Percentiles rank a stretch among this genome's conserved stretches.
Evolutionary conservation across 2,329 filamentous ascomycete genomes (phyloP).

Genomic region (Hymenotorrendiella dingleyae): DNA sequence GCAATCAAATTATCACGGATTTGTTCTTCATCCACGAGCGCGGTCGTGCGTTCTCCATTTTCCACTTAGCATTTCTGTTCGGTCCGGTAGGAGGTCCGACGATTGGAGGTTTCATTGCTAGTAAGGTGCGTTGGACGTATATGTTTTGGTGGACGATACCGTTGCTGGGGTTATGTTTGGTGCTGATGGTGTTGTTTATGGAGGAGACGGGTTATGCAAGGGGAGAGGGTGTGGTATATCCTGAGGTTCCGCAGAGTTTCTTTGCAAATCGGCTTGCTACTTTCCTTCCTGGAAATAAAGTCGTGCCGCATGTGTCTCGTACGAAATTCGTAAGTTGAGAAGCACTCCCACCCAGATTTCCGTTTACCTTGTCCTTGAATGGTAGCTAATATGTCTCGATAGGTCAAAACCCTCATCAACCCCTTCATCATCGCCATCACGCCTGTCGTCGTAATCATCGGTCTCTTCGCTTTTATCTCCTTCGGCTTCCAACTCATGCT

Average conservation of each 20-base stretch:
- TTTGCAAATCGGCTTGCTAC: conserved; percentile 27
- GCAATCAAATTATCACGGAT: conserved; percentile 36
- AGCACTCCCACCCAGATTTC: too few relatives aligned
- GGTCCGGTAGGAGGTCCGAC: conserved; percentile 34
- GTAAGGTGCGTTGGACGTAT: conserved; percentile 31
- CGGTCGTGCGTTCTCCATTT: conserved; percentile 34
- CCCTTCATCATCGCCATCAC: conserved; percentile 29
- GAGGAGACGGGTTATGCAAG: conserved; percentile 36
- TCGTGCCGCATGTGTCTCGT: too few relatives aligned
- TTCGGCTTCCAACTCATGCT: too few relatives aligned
- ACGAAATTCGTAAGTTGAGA: too few relatives aligned
- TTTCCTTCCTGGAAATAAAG: conserved; percentile 18
- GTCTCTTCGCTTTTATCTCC: conserved; percentile 27
- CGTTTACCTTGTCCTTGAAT: too few relatives aligned
- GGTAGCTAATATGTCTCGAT: too few relatives aligned
- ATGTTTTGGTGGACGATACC: conserved; percentile 41
- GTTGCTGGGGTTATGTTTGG: conserved; percentile 30
- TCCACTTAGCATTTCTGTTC: conserved; percentile 33
- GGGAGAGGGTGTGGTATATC: conserved; percentile 17
- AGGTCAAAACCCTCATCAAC: conserved; percentile 12
- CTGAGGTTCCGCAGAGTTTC: conserved; percentile 16
- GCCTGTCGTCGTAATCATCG: conserved; percentile 35
- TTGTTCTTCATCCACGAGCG: conserved; percentile 39
- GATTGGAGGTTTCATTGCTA: conserved; percentile 36
- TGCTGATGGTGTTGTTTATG: conserved; percentile 34